These are phyloP conservation scores for Sambucus nigra DNA, from an alignment of 129 eudicot genomes.

Conservation along the genomic window DNA sequence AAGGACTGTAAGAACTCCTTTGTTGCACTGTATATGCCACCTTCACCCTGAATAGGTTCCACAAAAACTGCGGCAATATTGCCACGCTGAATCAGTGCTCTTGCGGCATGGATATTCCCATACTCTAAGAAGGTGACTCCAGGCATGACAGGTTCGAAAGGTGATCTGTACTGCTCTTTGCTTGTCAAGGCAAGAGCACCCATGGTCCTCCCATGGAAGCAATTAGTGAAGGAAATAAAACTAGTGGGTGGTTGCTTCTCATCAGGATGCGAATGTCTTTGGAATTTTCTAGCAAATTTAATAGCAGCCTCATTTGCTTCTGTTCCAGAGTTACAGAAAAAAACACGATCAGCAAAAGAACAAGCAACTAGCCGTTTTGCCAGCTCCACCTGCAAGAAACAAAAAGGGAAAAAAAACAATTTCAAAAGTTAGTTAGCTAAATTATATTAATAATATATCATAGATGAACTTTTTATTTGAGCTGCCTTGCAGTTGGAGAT, in stretches of 20 bases:
- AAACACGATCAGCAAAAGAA: slow-evolving; percentile 87
- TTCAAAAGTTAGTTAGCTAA: neutral
- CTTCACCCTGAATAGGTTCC: slow-evolving; percentile 91
- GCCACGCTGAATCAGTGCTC: slow-evolving; percentile 49
- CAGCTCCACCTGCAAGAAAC: slow-evolving; percentile 52
- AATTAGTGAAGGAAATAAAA: slow-evolving; percentile 61
- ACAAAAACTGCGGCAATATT: slow-evolving; percentile 83
- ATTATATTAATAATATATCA: too few species aligned
- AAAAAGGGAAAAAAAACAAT: neutral
- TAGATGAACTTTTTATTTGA: too few species aligned
- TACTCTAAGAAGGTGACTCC: slow-evolving; percentile 73
- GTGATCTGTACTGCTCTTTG: slow-evolving; percentile 80
- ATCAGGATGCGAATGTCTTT: slow-evolving; percentile 40
- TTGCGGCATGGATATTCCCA: slow-evolving; percentile 52
- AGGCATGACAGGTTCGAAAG: slow-evolving; percentile 90
- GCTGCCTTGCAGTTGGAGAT: too few species aligned
- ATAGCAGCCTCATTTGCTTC: slow-evolving; percentile 95
- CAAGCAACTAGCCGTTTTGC: slow-evolving; percentile 64
- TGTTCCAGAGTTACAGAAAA: slow-evolving; percentile 78
- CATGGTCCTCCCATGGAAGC: slow-evolving; percentile 91
- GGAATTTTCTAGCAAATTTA: slow-evolving; percentile 81
- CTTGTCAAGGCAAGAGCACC: slow-evolving; percentile 90
- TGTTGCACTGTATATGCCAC: slow-evolving; percentile 77
- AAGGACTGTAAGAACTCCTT: slow-evolving; percentile 64
- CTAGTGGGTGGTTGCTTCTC: slow-evolving; percentile 39